Percentiles rank a stretch among this genome's conserved stretches.
Evolutionary conservation across 129 eudicot species (phyloP).

Genomic region (Lactuca saligna): DNA sequence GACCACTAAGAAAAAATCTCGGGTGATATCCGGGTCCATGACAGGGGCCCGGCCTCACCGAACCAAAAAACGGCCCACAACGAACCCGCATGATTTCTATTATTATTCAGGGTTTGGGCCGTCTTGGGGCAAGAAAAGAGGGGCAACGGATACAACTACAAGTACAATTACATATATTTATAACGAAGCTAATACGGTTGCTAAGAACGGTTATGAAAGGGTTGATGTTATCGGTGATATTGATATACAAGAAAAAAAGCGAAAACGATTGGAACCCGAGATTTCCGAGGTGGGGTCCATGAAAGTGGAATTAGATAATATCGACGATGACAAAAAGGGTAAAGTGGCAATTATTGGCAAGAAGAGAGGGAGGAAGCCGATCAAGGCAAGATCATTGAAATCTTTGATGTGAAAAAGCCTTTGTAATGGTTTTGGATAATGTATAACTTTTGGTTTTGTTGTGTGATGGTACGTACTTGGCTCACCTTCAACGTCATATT

Average conservation of each 20-base stretch:
- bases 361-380: constrained; percentile 47
- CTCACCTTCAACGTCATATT: background rate
- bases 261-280: background rate
- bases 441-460: constrained; percentile 1
- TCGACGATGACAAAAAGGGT: constrained; percentile 11
- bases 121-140: constrained; percentile 76
- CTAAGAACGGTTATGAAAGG: background rate
- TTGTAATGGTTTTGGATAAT: constrained; percentile 16
- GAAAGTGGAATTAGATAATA: constrained; percentile 22
- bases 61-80: constrained; percentile 8
- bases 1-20: constrained; percentile 14
- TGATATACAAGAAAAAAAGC: constrained; percentile 7
- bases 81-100: constrained; percentile 46
- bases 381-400: constrained; percentile 77
- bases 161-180: background rate
- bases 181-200: background rate
- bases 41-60: background rate
- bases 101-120: constrained; percentile 93
- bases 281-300: background rate
- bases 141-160: background rate
- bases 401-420: constrained; percentile 49
- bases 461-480: background rate
- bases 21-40: background rate
- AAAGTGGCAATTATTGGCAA: constrained; percentile 9
- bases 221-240: background rate